phyloP scores from a whole-genome alignment of 768 basidiomycete species.

The Podaxis carcinomalis region DNA sequence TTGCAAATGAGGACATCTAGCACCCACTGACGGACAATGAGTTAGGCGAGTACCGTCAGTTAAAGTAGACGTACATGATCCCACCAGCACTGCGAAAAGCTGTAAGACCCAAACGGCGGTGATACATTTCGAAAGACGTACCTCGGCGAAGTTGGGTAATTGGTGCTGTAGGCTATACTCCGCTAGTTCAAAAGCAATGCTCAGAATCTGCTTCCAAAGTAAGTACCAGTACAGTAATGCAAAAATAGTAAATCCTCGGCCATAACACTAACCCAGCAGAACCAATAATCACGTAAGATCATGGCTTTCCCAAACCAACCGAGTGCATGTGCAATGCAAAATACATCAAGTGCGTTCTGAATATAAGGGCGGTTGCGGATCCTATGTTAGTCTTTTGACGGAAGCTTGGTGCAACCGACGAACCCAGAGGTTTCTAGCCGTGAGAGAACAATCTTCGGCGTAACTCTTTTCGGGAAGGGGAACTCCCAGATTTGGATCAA shows the following conservation, averaged over 20 bases:
- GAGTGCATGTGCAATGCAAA: constrained; percentile 79
- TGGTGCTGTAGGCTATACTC: constrained; percentile 89
- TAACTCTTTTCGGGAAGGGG: constrained; percentile 84
- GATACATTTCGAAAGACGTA: constrained; percentile 28
- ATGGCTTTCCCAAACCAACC: constrained; percentile 93
- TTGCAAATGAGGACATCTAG: constrained; percentile 85
- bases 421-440: constrained; percentile 64
- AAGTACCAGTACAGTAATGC: constrained; percentile 13
- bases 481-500: constrained; percentile 69
- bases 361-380: constrained; percentile 1
- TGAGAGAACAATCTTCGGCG: constrained; percentile 74
- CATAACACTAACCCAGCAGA: constrained; percentile 69
- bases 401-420: constrained; percentile 14
- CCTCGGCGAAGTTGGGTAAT: constrained; percentile 85
- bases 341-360: constrained; percentile 80
- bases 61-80: constrained; percentile 62
- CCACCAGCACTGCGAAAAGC: constrained; percentile 74
- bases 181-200: constrained; percentile 83
- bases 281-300: constrained; percentile 90
- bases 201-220: constrained; percentile 58
- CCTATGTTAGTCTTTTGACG: not conserved
- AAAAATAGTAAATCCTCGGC: constrained; percentile 1
- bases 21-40: constrained; percentile 56
- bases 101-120: constrained; percentile 12
- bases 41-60: constrained; percentile 10